Evolutionary conservation across 768 basidiomycete genomes (phyloP), one percentile per base, ranked within the genome.

Genomic region (Russula griseocarnosa): DNA sequence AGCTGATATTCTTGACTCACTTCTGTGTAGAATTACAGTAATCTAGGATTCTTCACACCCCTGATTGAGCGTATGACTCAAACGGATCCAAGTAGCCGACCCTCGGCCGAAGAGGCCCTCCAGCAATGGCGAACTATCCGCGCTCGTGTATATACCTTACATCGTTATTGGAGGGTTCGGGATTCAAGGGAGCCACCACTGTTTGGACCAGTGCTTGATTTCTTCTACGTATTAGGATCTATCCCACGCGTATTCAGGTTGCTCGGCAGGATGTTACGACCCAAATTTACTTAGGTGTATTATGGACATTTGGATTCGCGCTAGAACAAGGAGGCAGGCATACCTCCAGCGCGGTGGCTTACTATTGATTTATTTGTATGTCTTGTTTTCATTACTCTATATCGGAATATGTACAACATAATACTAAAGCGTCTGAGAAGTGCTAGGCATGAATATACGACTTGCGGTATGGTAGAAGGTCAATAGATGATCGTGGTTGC

Each of bases 121-220:
- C 47, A 30, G 38, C 61, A 44, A 3, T 62, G 61, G 61, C 36
- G 30, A 47, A 20, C 18, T 8, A 56, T 62, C 49, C 61, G 61
- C 6, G 16, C 28, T 57, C 24, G 55, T 34, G 20, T 62, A 11
- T 26, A 9, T 24, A 14, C 20, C 14, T 2, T 58, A 1, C 50
- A 44, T 14, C 55, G 62, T 8, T 34, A 34, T 36, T 62, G 62
- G 62, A 62, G 55, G 55, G 8, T 34, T 51, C 38, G 62, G 20
- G 4, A 22, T 9, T 22, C 18, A 6, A 18, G 24, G 16, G 62
- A 62, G 14, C 26, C 61, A 22, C 9, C 22, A 9, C 5, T 47
- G 1, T 16, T 20, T 6, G 5, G 5, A 13, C 3, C 11, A 7
- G 0, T 62, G 3, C 24, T 62, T 0, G 55, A 62, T 26, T 14